phyloP scores from a whole-genome alignment of 2,329 filamentous ascomycete genomes.

The Trichophyton benhamiae region DNA sequence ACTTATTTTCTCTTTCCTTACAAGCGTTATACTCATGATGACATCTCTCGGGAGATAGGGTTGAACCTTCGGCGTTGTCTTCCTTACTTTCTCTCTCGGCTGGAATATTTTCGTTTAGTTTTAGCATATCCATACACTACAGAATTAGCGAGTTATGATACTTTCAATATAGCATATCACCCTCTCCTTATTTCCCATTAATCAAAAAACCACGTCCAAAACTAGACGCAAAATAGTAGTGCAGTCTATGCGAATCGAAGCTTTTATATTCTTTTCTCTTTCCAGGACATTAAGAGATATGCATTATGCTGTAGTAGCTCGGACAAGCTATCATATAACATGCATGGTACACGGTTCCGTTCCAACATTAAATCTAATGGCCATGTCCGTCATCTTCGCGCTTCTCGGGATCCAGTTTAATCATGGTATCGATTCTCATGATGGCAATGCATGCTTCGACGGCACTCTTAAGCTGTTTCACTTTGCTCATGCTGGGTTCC shows the following conservation, averaged over 20 bases:
- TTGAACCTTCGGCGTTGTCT: neutral
- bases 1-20: neutral
- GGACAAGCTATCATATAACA: neutral
- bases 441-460: constrained; percentile 98
- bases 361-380: constrained; percentile 42
- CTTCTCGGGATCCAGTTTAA: constrained; percentile 90
- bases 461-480: constrained; percentile 94
- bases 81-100: neutral
- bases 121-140: neutral
- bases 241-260: neutral
- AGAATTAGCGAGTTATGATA: neutral
- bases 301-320: neutral
- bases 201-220: neutral
- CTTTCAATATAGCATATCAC: neutral
- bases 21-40: neutral
- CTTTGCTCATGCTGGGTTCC: constrained; percentile 96
- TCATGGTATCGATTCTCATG: constrained; percentile 98
- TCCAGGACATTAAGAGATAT: neutral
- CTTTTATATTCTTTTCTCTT: constrained; percentile 2
- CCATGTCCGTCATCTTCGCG: constrained; percentile 72
- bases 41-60: neutral
- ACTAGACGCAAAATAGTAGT: neutral
- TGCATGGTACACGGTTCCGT: neutral
- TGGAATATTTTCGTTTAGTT: neutral
- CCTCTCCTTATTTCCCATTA: neutral